Conservation (phyloP, 352 stramenopile genomes). For the Globisporangium sylvaticum region DNA sequence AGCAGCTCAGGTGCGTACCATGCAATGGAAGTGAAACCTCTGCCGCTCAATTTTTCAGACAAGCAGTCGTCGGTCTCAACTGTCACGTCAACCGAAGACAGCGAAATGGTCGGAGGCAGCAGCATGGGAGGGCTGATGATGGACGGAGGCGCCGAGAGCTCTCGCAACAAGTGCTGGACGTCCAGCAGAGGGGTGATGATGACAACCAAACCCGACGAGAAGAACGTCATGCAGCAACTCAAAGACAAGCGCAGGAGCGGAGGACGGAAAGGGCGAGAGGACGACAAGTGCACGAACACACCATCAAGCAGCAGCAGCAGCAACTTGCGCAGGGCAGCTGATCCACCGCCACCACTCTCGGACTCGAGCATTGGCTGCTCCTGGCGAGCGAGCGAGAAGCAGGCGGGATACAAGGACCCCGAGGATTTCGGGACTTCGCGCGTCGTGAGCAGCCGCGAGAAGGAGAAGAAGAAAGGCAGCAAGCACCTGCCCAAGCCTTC, state of each 20-base stretch:
- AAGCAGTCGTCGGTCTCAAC: conserved; percentile 21
- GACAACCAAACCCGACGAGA: conserved; percentile 31
- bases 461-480: conserved; percentile 33
- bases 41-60: conserved; percentile 24
- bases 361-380: conserved; percentile 16
- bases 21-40: conserved; percentile 27
- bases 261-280: conserved; percentile 31
- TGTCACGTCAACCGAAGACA: conserved; percentile 17
- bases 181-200: conserved; percentile 18
- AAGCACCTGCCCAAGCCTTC: conserved; percentile 40
- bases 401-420: conserved; percentile 22
- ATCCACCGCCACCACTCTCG: conserved; percentile 19
- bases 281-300: conserved; percentile 22
- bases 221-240: conserved; percentile 13
- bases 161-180: conserved; percentile 34
- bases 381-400: conserved; percentile 13
- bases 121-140: conserved; percentile 14
- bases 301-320: conserved; percentile 22
- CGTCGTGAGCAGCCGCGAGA: conserved; percentile 26
- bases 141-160: conserved; percentile 29
- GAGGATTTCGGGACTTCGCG: conserved; percentile 26
- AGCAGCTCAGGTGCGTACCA: conserved; percentile 3
- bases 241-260: conserved; percentile 46
- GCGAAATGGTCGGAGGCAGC: conserved; percentile 10
- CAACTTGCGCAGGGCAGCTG: conserved; percentile 29